Percentiles rank a stretch among this genome's conserved stretches.
phyloP scores from a whole-genome alignment of 1,139 yeast genomes.

The Lodderomyces margitis region DNA sequence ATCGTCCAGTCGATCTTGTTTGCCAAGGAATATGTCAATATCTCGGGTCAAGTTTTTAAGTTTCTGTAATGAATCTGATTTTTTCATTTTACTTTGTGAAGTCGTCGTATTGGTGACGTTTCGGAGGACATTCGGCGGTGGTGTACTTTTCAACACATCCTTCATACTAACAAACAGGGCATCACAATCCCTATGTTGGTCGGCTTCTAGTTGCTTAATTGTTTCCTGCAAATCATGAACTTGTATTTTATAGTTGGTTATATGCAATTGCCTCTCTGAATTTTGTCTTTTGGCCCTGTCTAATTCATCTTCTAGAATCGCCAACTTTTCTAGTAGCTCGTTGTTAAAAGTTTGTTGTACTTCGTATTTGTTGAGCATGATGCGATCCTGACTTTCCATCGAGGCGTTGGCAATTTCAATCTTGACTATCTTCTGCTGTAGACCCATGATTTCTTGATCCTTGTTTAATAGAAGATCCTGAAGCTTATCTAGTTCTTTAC shows the following conservation, averaged over 20 bases:
- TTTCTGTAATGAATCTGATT: conserved; percentile 25
- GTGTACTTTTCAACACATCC: conserved; percentile 33
- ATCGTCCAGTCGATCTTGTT: neutral
- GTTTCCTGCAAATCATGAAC: conserved; percentile 22
- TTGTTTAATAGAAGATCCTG: conserved; percentile 21
- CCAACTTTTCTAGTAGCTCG: conserved; percentile 42
- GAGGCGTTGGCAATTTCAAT: conserved; percentile 43
- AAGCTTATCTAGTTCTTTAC: conserved; percentile 22
- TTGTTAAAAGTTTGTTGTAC: conserved; percentile 38
- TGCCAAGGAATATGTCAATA: conserved; percentile 13
- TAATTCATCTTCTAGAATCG: conserved; percentile 41
- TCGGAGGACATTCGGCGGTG: conserved; percentile 20
- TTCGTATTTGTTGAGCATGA: conserved; percentile 31
- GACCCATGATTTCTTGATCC: conserved; percentile 22
- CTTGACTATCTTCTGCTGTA: conserved; percentile 35
- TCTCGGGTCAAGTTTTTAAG: conserved; percentile 15
- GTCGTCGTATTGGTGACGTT: conserved; percentile 2
- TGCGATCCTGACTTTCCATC: conserved; percentile 41
- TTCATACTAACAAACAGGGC: conserved; percentile 31
- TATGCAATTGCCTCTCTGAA: conserved; percentile 31
- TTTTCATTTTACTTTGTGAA: conserved; percentile 15
- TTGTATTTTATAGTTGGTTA: conserved; percentile 37
- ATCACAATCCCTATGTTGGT: conserved; percentile 10
- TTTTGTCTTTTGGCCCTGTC: conserved; percentile 32
- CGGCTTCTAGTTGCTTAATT: conserved; percentile 11